A percentile compares a stretch with the other conserved stretches of the same genome.
Evolutionary conservation across 2,329 filamentous ascomycete species (phyloP).

Genomic region (Exophiala dermatitidis): DNA sequence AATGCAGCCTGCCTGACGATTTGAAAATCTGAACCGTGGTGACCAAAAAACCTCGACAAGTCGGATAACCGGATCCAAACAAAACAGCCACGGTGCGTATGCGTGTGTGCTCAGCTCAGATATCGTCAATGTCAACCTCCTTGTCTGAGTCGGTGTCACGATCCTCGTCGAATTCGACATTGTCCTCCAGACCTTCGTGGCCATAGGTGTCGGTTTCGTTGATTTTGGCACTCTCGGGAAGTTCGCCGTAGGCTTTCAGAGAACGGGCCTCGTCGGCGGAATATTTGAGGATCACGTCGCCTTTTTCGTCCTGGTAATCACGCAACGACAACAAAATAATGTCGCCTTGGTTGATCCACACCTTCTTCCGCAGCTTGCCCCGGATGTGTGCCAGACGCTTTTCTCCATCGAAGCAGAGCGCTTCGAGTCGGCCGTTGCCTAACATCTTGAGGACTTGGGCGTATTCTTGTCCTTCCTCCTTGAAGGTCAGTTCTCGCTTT

Average conservation of each 20-base stretch:
- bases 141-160: conserved; percentile 54
- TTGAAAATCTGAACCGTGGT: background rate
- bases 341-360: conserved; percentile 98
- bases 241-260: conserved; percentile 93
- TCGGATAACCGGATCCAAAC: conserved; percentile 1
- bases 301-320: conserved; percentile 91
- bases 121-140: conserved; percentile 86
- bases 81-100: background rate
- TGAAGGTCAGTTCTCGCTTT: conserved; percentile 97
- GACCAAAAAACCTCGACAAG: conserved; percentile 1
- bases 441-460: conserved; percentile 93
- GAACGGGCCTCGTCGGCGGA: conserved; percentile 88
- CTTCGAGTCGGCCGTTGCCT: conserved; percentile 87
- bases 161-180: conserved; percentile 98
- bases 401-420: conserved; percentile 89
- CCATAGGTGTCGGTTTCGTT: conserved; percentile 97
- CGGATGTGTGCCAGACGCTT: conserved; percentile 80
- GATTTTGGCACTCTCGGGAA: conserved; percentile 97
- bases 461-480: conserved; percentile 93
- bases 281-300: conserved; percentile 92
- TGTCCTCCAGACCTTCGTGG: conserved; percentile 88
- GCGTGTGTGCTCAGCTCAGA: conserved; percentile 48
- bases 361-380: conserved; percentile 98
- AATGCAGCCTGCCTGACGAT: background rate
- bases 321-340: conserved; percentile 83